A percentile compares a stretch with the other conserved stretches of the same genome.
Conservation (phyloP, 1,284 basidiomycete species). For the Hortiboletus rubellus region DNA sequence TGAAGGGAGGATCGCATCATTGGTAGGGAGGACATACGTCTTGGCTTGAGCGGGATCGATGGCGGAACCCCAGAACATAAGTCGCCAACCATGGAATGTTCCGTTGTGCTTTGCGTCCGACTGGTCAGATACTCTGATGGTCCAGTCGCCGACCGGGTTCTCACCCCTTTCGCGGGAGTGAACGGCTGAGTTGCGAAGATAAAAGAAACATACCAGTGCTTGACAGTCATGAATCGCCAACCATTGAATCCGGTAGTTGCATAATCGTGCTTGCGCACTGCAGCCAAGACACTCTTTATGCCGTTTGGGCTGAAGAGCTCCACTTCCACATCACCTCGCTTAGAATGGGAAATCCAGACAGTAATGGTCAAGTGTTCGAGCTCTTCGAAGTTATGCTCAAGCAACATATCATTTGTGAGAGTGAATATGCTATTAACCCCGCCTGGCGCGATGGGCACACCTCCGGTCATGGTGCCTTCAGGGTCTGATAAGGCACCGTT, state of each 20-base stretch:
- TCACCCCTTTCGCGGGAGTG: slow-evolving; percentile 73
- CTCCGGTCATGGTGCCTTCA: slow-evolving; percentile 59
- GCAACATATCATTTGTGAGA: slow-evolving; percentile 72
- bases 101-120: slow-evolving; percentile 63
- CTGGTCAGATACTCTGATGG: slow-evolving; percentile 81
- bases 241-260: slow-evolving; percentile 79
- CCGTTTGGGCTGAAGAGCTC: slow-evolving; percentile 86
- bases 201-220: slow-evolving; percentile 80
- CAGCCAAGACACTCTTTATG: slow-evolving; percentile 83
- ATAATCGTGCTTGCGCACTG: slow-evolving; percentile 68
- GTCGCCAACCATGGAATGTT: slow-evolving; percentile 87
- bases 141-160: slow-evolving; percentile 92
- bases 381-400: slow-evolving; percentile 77
- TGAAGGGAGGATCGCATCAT: slow-evolving; percentile 59
- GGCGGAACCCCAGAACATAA: slow-evolving; percentile 92
- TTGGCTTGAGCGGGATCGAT: slow-evolving; percentile 71
- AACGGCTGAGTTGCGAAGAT: slow-evolving; percentile 9
- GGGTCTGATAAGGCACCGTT: slow-evolving; percentile 60
- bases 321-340: slow-evolving; percentile 93
- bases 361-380: slow-evolving; percentile 93
- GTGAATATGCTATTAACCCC: slow-evolving; percentile 71
- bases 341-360: slow-evolving; percentile 89
- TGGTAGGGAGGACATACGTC: slow-evolving; percentile 62
- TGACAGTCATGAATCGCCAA: slow-evolving; percentile 98
- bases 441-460: slow-evolving; percentile 61